These are phyloP conservation scores for Panaeolus papilionaceus DNA, from an alignment of 768 basidiomycete genomes.

Conservation along the genomic window DNA sequence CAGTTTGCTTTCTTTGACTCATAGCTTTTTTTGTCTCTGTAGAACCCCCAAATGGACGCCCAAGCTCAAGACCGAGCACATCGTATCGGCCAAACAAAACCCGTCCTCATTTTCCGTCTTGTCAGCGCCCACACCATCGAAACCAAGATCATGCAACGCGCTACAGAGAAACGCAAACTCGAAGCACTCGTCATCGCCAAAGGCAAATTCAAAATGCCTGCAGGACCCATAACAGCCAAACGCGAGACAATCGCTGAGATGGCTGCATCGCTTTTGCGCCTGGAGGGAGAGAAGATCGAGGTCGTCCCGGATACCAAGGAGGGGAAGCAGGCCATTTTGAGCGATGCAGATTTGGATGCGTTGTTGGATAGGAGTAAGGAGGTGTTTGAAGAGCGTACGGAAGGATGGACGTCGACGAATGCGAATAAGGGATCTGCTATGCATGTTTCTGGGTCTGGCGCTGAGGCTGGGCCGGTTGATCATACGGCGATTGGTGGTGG, in stretches of 20 bases:
- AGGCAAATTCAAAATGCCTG: constrained; percentile 87
- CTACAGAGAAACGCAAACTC: constrained; percentile 85
- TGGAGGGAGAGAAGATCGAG: constrained; percentile 91
- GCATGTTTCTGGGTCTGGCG: constrained; percentile 17
- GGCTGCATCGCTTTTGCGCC: constrained; percentile 74
- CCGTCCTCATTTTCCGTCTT: constrained; percentile 89
- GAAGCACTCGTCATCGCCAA: constrained; percentile 96
- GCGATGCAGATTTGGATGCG: constrained; percentile 79
- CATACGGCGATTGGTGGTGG: constrained; percentile 28
- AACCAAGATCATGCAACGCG: constrained; percentile 89
- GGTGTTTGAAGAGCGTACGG: constrained; percentile 72
- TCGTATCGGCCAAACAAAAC: constrained; percentile 92
- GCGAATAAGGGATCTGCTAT: constrained; percentile 37
- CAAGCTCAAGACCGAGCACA: constrained; percentile 97
- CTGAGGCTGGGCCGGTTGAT: constrained; percentile 20
- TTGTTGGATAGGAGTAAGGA: constrained; percentile 81
- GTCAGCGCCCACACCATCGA: constrained; percentile 91
- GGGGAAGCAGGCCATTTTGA: constrained; percentile 76
- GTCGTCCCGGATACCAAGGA: constrained; percentile 78
- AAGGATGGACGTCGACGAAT: constrained; percentile 67
- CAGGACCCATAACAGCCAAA: constrained; percentile 54
- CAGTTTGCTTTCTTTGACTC: not conserved
- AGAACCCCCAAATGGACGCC: constrained; percentile 96
- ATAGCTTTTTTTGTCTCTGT: constrained; percentile 6
- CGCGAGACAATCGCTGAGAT: constrained; percentile 78